Conservation (phyloP, 257 asterid species). For the Nicotiana paniculata region DNA sequence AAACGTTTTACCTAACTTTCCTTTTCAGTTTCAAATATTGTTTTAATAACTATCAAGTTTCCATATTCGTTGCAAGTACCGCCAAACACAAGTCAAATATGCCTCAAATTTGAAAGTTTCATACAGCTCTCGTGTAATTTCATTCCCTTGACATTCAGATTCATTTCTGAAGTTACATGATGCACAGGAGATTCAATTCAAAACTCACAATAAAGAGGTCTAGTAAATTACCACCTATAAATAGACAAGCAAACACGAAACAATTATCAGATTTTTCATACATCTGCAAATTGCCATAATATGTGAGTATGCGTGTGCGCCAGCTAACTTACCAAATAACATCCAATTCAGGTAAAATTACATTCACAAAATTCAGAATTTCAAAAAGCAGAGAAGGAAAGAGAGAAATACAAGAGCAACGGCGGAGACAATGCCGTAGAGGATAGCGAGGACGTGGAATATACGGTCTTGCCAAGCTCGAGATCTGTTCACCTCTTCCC, state of each 20-base stretch:
- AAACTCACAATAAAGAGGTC: no score
- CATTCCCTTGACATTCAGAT: no score
- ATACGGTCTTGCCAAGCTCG: conserved; percentile 71
- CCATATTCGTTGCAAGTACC: neutral
- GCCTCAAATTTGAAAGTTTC: neutral
- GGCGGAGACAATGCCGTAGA: conserved; percentile 68
- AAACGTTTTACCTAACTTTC: neutral
- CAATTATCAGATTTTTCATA: neutral
- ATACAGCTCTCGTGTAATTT: neutral
- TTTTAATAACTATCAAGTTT: neutral
- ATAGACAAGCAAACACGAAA: no score
- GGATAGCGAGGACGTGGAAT: conserved; percentile 61
- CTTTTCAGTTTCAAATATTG: neutral
- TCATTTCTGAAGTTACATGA: no score
- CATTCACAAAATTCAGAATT: neutral
- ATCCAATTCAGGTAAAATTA: neutral
- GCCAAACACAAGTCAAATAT: neutral
- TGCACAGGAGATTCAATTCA: no score
- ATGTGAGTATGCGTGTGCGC: neutral
- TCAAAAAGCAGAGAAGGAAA: neutral
- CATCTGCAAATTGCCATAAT: neutral
- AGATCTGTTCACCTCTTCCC: conserved; percentile 69
- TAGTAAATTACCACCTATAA: no score
- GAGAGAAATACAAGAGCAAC: conserved; percentile 54
- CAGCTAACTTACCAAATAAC: neutral